These are phyloP conservation scores for Penicillium alfredii DNA, from an alignment of 495 filamentous ascomycete species.

Conservation along the genomic window DNA sequence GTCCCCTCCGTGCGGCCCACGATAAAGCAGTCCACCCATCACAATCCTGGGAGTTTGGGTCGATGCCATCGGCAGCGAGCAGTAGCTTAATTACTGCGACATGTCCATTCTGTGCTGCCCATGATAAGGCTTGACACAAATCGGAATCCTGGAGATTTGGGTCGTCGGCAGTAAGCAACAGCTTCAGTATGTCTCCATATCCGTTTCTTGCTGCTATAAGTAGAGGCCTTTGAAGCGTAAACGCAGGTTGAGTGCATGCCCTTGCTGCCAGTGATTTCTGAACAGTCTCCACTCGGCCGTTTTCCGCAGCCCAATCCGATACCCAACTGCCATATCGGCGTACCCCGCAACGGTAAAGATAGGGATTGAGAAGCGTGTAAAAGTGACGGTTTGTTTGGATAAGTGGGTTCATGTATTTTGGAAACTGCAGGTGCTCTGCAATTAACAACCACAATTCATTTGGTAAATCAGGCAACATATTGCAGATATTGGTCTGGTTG, in stretches of 20 bases:
- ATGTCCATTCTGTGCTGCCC: slow-evolving; percentile 31
- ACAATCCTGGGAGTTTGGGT: slow-evolving; percentile 17
- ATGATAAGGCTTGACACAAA: slow-evolving; percentile 38
- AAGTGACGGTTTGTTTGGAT: slow-evolving; percentile 16
- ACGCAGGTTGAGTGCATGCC: slow-evolving; percentile 14
- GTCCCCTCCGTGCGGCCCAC: slow-evolving; percentile 20
- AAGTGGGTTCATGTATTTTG: slow-evolving; percentile 19
- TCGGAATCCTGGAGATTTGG: not conserved
- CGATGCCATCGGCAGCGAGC: slow-evolving; percentile 8
- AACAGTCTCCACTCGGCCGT: slow-evolving; percentile 10
- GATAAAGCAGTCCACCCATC: slow-evolving; percentile 19
- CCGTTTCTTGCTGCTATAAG: slow-evolving; percentile 25
- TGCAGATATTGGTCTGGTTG: slow-evolving; percentile 2
- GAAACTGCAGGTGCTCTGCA: slow-evolving; percentile 15
- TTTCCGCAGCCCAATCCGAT: slow-evolving; percentile 47
- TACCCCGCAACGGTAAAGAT: slow-evolving; percentile 17
- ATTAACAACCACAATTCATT: slow-evolving; percentile 18
- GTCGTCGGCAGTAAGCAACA: slow-evolving; percentile 7
- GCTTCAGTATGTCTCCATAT: slow-evolving; percentile 13
- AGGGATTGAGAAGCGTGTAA: slow-evolving; percentile 13
- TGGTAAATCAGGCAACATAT: slow-evolving; percentile 10
- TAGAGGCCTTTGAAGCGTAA: slow-evolving; percentile 4
- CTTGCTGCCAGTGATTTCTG: slow-evolving; percentile 8
- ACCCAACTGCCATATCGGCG: slow-evolving; percentile 10
- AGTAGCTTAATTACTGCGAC: slow-evolving; percentile 16